phyloP scores from a whole-genome alignment of 495 filamentous ascomycete genomes.

The Aspergillus affinis region DNA sequence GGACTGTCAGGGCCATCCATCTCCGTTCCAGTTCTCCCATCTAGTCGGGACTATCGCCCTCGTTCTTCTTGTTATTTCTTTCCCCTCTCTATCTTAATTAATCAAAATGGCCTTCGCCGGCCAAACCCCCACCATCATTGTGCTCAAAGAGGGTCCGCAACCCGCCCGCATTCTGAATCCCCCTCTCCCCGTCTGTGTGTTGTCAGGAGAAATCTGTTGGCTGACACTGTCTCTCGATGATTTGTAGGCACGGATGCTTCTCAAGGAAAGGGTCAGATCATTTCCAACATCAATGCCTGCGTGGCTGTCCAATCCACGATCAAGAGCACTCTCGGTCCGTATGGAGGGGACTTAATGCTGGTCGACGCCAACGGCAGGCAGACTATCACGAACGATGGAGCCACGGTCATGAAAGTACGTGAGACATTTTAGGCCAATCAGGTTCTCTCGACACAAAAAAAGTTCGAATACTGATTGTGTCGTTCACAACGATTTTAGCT shows the following conservation, averaged over 20 bases:
- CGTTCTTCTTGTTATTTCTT: constrained; percentile 9
- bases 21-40: constrained; percentile 23
- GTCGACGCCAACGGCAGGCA: constrained; percentile 93
- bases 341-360: constrained; percentile 92
- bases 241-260: constrained; percentile 87
- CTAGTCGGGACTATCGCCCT: constrained; percentile 14
- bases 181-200: constrained; percentile 25
- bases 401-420: constrained; percentile 95
- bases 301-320: constrained; percentile 95
- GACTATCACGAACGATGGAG: constrained; percentile 98
- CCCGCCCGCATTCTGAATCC: constrained; percentile 34
- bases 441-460: neutral
- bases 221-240: constrained; percentile 18
- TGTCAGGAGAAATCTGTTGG: constrained; percentile 6
- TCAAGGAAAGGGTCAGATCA: constrained; percentile 93
- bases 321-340: constrained; percentile 93
- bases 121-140: constrained; percentile 97
- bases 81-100: constrained; percentile 7
- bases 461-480: constrained; percentile 19
- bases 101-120: constrained; percentile 88
- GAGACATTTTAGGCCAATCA: neutral
- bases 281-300: constrained; percentile 98
- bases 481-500: constrained; percentile 53
- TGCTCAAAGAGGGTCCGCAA: constrained; percentile 89
- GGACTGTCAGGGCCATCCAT: constrained; percentile 23